Percentiles rank a stretch among this genome's conserved stretches.
phyloP scores from a whole-genome alignment of 495 filamentous ascomycete genomes.

The Tuber microsphaerosporum region DNA sequence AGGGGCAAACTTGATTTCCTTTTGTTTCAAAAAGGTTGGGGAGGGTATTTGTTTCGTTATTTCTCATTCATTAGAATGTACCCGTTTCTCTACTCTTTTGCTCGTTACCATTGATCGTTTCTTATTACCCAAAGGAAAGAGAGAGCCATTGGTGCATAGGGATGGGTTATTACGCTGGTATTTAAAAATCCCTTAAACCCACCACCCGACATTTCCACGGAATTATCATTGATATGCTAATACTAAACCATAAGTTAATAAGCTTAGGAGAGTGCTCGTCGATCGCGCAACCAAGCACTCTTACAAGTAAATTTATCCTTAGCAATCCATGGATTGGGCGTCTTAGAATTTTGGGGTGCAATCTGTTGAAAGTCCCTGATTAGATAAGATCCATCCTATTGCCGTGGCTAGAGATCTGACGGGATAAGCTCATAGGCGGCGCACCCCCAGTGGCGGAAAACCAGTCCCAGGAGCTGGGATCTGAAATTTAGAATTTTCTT shows the following conservation, averaged over 20 bases:
- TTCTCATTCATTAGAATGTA: slow-evolving; percentile 24
- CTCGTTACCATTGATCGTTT: slow-evolving; percentile 12
- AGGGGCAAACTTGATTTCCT: slow-evolving; percentile 2
- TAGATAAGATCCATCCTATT: neutral
- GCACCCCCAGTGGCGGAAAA: neutral
- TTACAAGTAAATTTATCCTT: too few species aligned
- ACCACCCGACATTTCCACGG: too few species aligned
- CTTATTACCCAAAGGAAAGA: too few species aligned
- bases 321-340: too few species aligned
- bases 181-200: neutral
- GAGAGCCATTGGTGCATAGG: slow-evolving; percentile 27
- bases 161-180: slow-evolving; percentile 31
- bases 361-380: neutral
- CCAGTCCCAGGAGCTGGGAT: neutral
- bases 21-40: slow-evolving; percentile 15
- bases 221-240: too few species aligned
- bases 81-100: slow-evolving; percentile 11
- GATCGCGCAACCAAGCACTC: too few species aligned
- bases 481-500: neutral
- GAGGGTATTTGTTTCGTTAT: slow-evolving; percentile 22
- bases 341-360: too few species aligned
- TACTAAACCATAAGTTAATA: too few species aligned
- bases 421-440: neutral
- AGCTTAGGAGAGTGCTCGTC: too few species aligned
- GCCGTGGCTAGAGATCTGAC: neutral